Evolutionary conservation across 805 yeast species (phyloP), one percentile per base, ranked within the genome.

Genomic region (Candida stauntonica): DNA sequence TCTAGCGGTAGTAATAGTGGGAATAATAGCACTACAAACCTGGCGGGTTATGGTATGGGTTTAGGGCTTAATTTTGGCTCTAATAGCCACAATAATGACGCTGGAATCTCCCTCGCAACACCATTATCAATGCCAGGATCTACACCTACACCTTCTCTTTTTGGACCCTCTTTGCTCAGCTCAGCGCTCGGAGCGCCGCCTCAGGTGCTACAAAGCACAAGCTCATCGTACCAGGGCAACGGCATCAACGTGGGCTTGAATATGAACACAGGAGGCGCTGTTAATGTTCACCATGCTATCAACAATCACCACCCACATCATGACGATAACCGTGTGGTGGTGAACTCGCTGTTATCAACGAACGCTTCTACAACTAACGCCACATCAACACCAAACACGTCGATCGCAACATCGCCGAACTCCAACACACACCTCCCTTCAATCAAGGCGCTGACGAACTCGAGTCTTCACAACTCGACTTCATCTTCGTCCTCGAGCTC

Each of bases 391-490:
- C 39, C 48, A 24, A 23, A 48, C 9, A 35, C 46, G 9, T 38
- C 47, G 12, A 34, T 32, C 13, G 34, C 45, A 5, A 37, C 50
- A n/a, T 45, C 49, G 16, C 47, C 46, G 6, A 30, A 24, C 26
- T 21, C 38, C 3, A 29, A 18, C 29, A 48, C 44, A 7, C 34
- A 40, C n/a, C 42, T 51, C 3, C 50, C 51, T 5, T 41, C 51
- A 1, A 46, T 49, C 20, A 37, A 42, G 19, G 14, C 31, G 15
- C 16, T 47, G 13, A 36, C 46, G 3, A 13, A 28, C n/a, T 14
- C 28, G 17, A 14, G 20, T 20, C 15, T 14, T 20, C 48, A 3
- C n/a, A n/a, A n/a, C n/a, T n/a, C n/a, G n/a, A n/a, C n/a, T n/a
- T n/a, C n/a, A n/a, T n/a, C n/a, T n/a, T n/a, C n/a, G 27, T 14